phyloP scores from a whole-genome alignment of 768 basidiomycete genomes.

The Auriscalpium orientale region DNA sequence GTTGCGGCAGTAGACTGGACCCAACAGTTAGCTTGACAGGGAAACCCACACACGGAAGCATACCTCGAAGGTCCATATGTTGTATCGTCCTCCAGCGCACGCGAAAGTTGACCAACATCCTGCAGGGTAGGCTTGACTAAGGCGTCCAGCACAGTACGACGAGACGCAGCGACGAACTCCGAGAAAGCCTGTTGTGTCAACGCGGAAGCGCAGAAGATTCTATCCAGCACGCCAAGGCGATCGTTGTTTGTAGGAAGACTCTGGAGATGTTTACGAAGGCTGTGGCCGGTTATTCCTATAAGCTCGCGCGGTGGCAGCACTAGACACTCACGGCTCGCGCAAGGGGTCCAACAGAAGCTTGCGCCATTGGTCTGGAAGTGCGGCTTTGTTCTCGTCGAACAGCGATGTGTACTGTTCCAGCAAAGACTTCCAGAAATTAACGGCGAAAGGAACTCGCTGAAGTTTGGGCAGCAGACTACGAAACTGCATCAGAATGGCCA shows the following conservation, averaged over 20 bases:
- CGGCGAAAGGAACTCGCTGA: not conserved
- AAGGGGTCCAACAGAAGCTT: not conserved
- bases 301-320: not conserved
- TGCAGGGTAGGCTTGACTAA: not conserved
- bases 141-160: not conserved
- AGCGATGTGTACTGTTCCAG: not conserved
- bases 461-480: not conserved
- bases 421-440: not conserved
- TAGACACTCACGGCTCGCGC: not conserved
- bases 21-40: not conserved
- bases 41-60: not conserved
- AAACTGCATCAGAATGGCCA: not conserved
- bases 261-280: not conserved
- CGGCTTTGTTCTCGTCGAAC: not conserved
- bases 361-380: not conserved
- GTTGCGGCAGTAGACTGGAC: not conserved
- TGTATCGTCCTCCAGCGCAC: not conserved
- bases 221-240: not conserved
- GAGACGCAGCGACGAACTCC: too few species aligned
- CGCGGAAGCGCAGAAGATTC: too few species aligned
- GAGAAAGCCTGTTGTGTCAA: too few species aligned
- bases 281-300: not conserved
- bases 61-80: not conserved
- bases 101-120: not conserved
- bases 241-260: not conserved